A percentile compares a stretch with the other conserved stretches of the same genome.
Conservation (phyloP, 768 basidiomycete genomes). For the Kondoa subrosea region DNA sequence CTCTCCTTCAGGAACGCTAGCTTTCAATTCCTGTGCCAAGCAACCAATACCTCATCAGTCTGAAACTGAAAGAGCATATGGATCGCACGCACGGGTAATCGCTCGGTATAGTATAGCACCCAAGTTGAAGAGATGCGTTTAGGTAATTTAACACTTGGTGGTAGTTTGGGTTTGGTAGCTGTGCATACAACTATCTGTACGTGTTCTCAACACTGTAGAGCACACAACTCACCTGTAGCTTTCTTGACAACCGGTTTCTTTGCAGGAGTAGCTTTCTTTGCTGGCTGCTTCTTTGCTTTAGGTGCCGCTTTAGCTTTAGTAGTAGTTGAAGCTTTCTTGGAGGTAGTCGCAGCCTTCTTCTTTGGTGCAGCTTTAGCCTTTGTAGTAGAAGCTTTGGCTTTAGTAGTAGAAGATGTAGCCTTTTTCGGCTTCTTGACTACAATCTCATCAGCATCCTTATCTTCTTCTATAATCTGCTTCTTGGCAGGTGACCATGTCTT, state of each 20-base stretch:
- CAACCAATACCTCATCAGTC: neutral
- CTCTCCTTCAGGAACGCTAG: constrained; percentile 6
- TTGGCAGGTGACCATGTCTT: too few relatives aligned
- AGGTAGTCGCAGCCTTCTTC: neutral
- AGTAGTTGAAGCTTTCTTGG: constrained; percentile 10
- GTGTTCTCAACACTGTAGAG: neutral
- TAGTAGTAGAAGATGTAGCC: too few relatives aligned
- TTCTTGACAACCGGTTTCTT: constrained; percentile 3
- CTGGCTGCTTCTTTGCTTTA: constrained; percentile 4
- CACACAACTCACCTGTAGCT: constrained; percentile 10
- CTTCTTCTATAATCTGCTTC: too few relatives aligned
- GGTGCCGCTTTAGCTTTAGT: constrained; percentile 4
- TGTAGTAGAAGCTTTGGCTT: neutral
- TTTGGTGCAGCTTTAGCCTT: constrained; percentile 10
- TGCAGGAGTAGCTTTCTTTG: neutral
- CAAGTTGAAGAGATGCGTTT: constrained; percentile 10
- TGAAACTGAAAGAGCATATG: neutral
- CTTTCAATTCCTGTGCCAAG: neutral
- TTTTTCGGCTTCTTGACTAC: too few relatives aligned
- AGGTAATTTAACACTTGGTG: constrained; percentile 9
- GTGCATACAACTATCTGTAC: neutral
- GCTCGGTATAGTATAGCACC: constrained; percentile 13
- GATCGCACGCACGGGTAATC: constrained; percentile 3
- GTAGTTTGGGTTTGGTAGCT: neutral
- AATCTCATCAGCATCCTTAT: too few relatives aligned